Conservation (phyloP, 768 basidiomycete genomes). For the Agaricus subrufescens region DNA sequence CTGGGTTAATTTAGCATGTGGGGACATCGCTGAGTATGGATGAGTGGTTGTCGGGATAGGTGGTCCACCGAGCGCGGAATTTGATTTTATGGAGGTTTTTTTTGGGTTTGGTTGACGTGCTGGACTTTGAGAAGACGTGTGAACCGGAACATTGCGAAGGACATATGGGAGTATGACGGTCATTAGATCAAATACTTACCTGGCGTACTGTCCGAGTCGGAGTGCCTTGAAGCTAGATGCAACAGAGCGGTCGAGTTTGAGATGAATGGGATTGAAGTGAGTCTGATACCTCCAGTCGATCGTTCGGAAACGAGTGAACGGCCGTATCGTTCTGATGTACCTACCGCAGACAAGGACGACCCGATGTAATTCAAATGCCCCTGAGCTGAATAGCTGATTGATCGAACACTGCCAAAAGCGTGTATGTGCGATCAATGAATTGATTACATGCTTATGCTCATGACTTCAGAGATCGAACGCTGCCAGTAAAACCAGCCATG, state of each 20-base stretch:
- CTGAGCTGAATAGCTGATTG: too few species aligned
- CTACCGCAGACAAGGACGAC: neutral
- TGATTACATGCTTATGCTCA: too few species aligned
- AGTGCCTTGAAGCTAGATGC: neutral
- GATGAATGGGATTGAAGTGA: neutral
- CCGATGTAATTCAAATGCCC: neutral
- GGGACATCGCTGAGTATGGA: neutral
- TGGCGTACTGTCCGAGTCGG: constrained; percentile 11
- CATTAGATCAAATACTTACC: constrained; percentile 4
- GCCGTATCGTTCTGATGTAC: neutral
- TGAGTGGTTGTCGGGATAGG: too few species aligned
- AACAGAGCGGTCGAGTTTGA: neutral
- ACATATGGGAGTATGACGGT: constrained; percentile 5
- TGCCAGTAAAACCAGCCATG: too few species aligned
- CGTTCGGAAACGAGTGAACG: neutral
- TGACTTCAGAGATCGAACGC: too few species aligned
- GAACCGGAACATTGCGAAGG: constrained; percentile 3
- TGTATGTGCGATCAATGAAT: too few species aligned
- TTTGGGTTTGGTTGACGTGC: neutral
- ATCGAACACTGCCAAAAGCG: too few species aligned
- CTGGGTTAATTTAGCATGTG: neutral
- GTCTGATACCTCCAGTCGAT: neutral
- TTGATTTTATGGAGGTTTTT: neutral
- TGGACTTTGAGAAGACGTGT: neutral
- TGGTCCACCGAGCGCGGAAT: neutral